These are phyloP conservation scores for Neofusicoccum umdonicola DNA, from an alignment of 2,329 filamentous ascomycete species.

Conservation along the genomic window DNA sequence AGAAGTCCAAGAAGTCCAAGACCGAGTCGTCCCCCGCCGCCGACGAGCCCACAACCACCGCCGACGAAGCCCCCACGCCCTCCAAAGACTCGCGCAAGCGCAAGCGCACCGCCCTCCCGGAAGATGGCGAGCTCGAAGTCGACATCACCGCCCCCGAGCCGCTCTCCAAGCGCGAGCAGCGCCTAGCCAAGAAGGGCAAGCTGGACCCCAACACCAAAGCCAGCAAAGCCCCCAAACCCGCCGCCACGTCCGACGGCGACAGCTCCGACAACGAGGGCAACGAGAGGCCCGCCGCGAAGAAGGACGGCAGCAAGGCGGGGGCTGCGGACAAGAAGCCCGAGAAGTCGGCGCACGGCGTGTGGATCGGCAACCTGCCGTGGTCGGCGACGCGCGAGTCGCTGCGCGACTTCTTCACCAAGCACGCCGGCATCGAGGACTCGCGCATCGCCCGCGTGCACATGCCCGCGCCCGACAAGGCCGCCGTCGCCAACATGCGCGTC, in stretches of 20 bases:
- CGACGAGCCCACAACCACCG: background rate
- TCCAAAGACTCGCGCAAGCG: conserved; percentile 37
- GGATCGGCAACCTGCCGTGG: conserved; percentile 96
- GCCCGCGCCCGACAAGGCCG: conserved; percentile 53
- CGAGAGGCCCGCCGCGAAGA: conserved; percentile 24
- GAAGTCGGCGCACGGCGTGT: conserved; percentile 81
- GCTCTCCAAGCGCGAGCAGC: conserved; percentile 88
- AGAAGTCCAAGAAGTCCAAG: conserved; percentile 11
- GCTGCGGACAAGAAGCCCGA: conserved; percentile 29
- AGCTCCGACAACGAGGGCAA: conserved; percentile 36
- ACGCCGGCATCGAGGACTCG: conserved; percentile 57
- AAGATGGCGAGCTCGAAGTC: conserved; percentile 69
- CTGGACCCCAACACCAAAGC: conserved; percentile 30
- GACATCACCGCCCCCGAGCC: conserved; percentile 88
- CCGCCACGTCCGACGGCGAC: conserved; percentile 17
- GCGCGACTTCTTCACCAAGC: conserved; percentile 73
- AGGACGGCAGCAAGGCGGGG: conserved; percentile 21
- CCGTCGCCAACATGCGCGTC: conserved; percentile 40
- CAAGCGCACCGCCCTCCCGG: conserved; percentile 58
- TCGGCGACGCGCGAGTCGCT: conserved; percentile 71
- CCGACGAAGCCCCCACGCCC: conserved; percentile 19
- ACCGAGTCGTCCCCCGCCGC: background rate
- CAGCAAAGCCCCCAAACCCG: conserved; percentile 19
- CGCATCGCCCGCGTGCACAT: conserved; percentile 84
- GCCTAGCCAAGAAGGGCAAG: conserved; percentile 83